Evolutionary conservation across 2,329 filamentous ascomycete species (phyloP).

Genomic region (Helicocarpus griseus): DNA sequence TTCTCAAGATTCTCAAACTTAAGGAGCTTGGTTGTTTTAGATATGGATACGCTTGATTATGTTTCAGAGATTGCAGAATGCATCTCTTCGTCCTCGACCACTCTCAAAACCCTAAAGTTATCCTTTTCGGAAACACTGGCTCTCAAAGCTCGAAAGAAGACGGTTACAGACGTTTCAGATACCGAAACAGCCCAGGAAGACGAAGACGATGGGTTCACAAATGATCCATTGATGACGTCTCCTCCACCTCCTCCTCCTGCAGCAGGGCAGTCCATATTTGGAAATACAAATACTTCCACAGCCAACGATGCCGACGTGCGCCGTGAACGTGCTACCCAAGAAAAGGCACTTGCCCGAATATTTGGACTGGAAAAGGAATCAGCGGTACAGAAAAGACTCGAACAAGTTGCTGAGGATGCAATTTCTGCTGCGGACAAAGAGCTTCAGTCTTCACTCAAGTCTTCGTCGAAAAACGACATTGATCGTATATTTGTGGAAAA

Average conservation of each 20-base stretch:
- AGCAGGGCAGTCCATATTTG: background rate
- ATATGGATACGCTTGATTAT: slow-evolving; percentile 51
- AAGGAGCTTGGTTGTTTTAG: slow-evolving; percentile 45
- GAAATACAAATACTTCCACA: slow-evolving; percentile 7
- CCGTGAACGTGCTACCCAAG: slow-evolving; percentile 13
- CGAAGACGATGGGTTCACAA: slow-evolving; percentile 39
- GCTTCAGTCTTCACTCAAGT: background rate
- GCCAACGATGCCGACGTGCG: slow-evolving; percentile 14
- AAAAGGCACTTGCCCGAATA: slow-evolving; percentile 14
- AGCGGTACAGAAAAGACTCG: slow-evolving; percentile 6
- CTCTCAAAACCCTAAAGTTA: slow-evolving; percentile 46
- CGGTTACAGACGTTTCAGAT: slow-evolving; percentile 39
- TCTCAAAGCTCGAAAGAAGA: slow-evolving; percentile 36
- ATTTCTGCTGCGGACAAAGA: slow-evolving; percentile 10
- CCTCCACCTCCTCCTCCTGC: slow-evolving; percentile 3
- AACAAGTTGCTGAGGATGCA: slow-evolving; percentile 11
- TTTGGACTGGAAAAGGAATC: slow-evolving; percentile 13
- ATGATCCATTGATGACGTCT: slow-evolving; percentile 12
- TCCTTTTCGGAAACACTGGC: slow-evolving; percentile 50
- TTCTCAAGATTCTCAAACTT: slow-evolving; percentile 50
- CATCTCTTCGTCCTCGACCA: slow-evolving; percentile 45
- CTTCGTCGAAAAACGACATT: slow-evolving; percentile 1
- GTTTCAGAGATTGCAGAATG: slow-evolving; percentile 48
- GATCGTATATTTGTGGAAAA: slow-evolving; percentile 12
- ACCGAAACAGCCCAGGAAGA: slow-evolving; percentile 34